Base-by-base conservation (phyloP, 1,139 yeast species). In the Hanseniaspora gamundiae region DNA sequence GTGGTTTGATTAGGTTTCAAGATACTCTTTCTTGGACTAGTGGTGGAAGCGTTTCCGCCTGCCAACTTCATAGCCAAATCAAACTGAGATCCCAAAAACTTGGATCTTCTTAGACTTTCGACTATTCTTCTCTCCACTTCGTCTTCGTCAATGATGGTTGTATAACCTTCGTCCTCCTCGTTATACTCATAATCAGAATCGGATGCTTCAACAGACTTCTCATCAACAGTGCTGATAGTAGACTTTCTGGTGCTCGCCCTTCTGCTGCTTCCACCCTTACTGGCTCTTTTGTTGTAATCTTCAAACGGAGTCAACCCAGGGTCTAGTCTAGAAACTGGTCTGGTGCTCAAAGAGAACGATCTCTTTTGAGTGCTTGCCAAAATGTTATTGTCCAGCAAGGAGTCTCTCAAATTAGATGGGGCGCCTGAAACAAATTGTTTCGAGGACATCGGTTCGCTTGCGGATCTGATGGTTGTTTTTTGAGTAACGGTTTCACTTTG, bases 241-340 rank as follows among this genome's bases (percentile, higher is more conserved):
- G 46, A 48, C 22, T 40, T 42, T 45, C 51, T 41, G 13, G 49
- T 53, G 64, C 36, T 33, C 5, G 20, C 13, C n/a, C 19, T 33
- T 11, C 36, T 17, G 9, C 16, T 14, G 19, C 28, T 21, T 4
- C 3, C 19, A 6, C 11, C 22, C 13, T 17, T 36, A 10, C 39
- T 36, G 6, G 9, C 22, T 36, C 29, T 36, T 5, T 35, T 35
- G 26, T 35, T 21, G 28, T 36, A 14, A 8, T 36, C 39, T 14
- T 36, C 29, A 22, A 21, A 36, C 13, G 29, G 17, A 22, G 39
- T 14, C 40, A 66, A 51, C 42, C 70, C 70, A 10, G 91, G 91
- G 63, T 81, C 91, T 46, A 81, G 66, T 54, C 77, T 72, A 1
- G 88, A 80, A 28, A 78, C 76, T 8, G 91, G 91, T 55, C 86